These are phyloP conservation scores for Xylaria multiplex DNA, from an alignment of 2,329 filamentous ascomycete genomes.

Conservation along the genomic window DNA sequence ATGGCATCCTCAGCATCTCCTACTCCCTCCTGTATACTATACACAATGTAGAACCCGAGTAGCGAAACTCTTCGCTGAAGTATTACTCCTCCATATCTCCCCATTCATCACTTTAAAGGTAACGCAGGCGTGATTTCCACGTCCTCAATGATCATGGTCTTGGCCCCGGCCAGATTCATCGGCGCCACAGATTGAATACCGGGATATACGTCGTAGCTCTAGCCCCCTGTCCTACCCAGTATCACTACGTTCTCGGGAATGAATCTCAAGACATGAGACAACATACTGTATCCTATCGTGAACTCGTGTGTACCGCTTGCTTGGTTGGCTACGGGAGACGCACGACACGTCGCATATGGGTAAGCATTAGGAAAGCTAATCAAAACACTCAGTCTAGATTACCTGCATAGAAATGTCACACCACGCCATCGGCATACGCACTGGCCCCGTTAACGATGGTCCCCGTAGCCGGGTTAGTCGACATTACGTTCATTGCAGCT, in stretches of 20 bases:
- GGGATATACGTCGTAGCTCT: slow-evolving; percentile 52
- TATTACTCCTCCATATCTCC: slow-evolving; percentile 54
- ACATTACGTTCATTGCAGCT: slow-evolving; percentile 56
- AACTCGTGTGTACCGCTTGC: slow-evolving; percentile 55
- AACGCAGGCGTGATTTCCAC: slow-evolving; percentile 57
- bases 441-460: slow-evolving; percentile 51
- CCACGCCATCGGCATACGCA: slow-evolving; percentile 49
- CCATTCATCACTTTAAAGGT: slow-evolving; percentile 50
- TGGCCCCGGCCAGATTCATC: slow-evolving; percentile 57
- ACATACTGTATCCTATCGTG: slow-evolving; percentile 63
- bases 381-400: slow-evolving; percentile 51
- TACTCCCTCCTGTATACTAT: too few relatives aligned
- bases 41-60: slow-evolving; percentile 60
- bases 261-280: slow-evolving; percentile 62
- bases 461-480: slow-evolving; percentile 50
- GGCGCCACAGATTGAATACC: slow-evolving; percentile 59
- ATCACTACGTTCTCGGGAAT: slow-evolving; percentile 58
- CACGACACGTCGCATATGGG: slow-evolving; percentile 55
- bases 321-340: slow-evolving; percentile 66
- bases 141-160: slow-evolving; percentile 60
- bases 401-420: slow-evolving; percentile 56
- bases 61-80: slow-evolving; percentile 50
- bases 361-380: slow-evolving; percentile 54
- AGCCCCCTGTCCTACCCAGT: slow-evolving; percentile 56
- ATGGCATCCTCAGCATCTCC: too few relatives aligned